Base-by-base conservation (phyloP, 345 rosid species). In the Hevea brasiliensis region DNA sequence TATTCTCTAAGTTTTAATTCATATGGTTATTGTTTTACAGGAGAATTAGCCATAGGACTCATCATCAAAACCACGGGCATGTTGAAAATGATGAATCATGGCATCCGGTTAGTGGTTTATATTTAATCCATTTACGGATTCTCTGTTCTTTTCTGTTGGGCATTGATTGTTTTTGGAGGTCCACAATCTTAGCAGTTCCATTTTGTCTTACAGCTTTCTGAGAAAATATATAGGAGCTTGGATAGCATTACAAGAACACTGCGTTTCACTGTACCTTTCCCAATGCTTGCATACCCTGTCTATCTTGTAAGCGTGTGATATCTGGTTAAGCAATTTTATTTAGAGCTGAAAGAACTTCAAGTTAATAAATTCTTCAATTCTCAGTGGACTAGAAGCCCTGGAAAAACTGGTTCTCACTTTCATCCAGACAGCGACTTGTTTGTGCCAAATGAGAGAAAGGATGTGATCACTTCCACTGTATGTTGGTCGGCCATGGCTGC, bases 31-130 rank as follows among this genome's bases (percentile, higher is more conserved):
- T 26, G n/a, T 17, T 64, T 21, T 72, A 50, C 76, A 93, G 97
- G 97, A 91, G 98, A 82, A 91, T 93, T 61, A 93, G 98, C 78
- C 98, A 93, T 78, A 89, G 93, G 81, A 91, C 94, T 79, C 98
- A 93, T 67, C 98, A 93, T 74, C 95, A 91, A 78, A 93, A 93
- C 81, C 97, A 93, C 68, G 97, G 98, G 35, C 97, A 93, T 51
- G 95, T 89, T 29, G 98, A 93, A 73, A 93, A 93, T 20, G 98
- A 93, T 4, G 98, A 93, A 76, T 93, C 97, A 24, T 93, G 98
- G 97, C 92, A 87, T 75, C 98, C 97, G 66, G 97, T 91, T 78
- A 76, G 79, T 58, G 71, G 21, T 32, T 24, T 32, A 32, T 1
- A 32, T 32, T 11, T 18, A 53, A 26, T 48, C 35, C 9, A 6